Base-by-base conservation (phyloP, 306 rosid species). In the Cicer chorassanicum region DNA sequence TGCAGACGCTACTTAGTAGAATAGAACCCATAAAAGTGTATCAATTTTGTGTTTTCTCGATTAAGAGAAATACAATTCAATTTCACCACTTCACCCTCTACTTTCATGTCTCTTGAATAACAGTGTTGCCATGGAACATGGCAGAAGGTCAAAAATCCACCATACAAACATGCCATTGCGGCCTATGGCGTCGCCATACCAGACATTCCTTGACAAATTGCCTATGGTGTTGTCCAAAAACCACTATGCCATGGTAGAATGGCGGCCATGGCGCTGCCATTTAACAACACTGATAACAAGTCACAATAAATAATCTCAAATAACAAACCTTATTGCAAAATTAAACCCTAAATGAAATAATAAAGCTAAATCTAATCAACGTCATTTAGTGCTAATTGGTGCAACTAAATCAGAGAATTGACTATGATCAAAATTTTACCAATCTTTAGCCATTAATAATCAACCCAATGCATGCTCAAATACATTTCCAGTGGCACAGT, bases 401-500 rank as follows among this genome's bases (percentile, higher is more conserved):
- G 53, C 73, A 64, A 44, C 60, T 39, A 73, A 44, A 66, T 57
- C 12, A 66, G 18, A 21, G 19, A 39, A 38, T 16, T 63, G 42
- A 36, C 40, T 73, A 19, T 48, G 61, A 36, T 14, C 4, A 42
- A 74, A 16, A 15, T 34, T 14, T 59, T 60, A 60, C 18, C 67
- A 34, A 60, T 44, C 59, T 18, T 19, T 38, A 66, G 2, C 44
- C 15, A 62, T 21, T 19, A 14, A 18, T 15, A 68, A 60, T 57
- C 45, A 75, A 61, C 49, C 38, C 15, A 53, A 34, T 39, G 48
- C 64, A 75, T 6, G 16, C 45, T 49, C 29, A 29, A 44, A 61
- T 19, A 69, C 64, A 57, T 38, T 48, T 74, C 72, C n/a, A 49
- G 51, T 5, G 15, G 11, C 15, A 46, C 42, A 73, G 72, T 54